Conservation (phyloP, 139 green algal species). For the Chlorella sp. region DNA sequence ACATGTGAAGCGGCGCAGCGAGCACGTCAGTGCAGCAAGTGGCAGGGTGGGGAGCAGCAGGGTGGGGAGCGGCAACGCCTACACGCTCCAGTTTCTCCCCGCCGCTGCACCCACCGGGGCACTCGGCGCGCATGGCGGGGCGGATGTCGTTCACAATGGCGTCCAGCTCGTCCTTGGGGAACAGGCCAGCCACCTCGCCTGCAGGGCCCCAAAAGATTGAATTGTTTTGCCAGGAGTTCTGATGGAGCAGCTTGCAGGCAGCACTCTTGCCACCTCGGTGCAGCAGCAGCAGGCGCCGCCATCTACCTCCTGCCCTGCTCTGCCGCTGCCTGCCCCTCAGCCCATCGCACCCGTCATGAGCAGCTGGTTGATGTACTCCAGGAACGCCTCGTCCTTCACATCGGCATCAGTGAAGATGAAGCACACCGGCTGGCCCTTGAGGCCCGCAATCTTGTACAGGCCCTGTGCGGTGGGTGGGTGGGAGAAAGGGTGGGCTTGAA, state of each 20-base stretch:
- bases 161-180: slow-evolving; percentile 96
- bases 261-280: too few relatives aligned
- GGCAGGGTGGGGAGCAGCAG: too few relatives aligned
- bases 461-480: neutral
- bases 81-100: too few relatives aligned
- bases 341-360: slow-evolving; percentile 84
- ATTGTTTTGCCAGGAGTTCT: too few relatives aligned
- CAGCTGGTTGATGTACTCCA: slow-evolving; percentile 99
- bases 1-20: too few relatives aligned
- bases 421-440: slow-evolving; percentile 92
- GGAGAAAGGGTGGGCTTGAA: neutral
- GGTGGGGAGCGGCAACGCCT: too few relatives aligned
- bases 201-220: too few relatives aligned
- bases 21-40: too few relatives aligned
- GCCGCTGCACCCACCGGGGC: slow-evolving; percentile 34
- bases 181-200: slow-evolving; percentile 88
- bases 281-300: too few relatives aligned
- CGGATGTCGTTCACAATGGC: slow-evolving; percentile 93
- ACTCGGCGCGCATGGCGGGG: slow-evolving; percentile 71
- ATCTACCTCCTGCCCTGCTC: neutral
- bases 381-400: slow-evolving; percentile 95
- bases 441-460: slow-evolving; percentile 94
- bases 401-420: slow-evolving; percentile 96
- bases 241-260: too few relatives aligned
- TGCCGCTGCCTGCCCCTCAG: neutral